Evolutionary conservation across 78 protist genomes (phyloP).

Genomic region (Dictyostelium firmibasis): DNA sequence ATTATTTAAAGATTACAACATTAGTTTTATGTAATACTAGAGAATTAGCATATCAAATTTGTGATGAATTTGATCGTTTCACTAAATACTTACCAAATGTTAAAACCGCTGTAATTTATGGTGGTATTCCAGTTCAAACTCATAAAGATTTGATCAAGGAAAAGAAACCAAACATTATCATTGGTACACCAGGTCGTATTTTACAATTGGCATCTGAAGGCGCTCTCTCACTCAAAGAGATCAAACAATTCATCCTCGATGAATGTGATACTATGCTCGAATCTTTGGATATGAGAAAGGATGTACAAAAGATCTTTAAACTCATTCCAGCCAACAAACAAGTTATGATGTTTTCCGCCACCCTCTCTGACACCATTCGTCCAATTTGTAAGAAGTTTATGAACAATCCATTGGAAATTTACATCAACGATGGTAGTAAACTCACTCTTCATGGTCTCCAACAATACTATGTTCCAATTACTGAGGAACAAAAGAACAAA

Average conservation of each 20-base stretch:
- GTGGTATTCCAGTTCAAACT: conserved; percentile 91
- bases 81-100: conserved; percentile 86
- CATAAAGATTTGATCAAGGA: conserved; percentile 73
- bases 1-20: conserved; percentile 72
- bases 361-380: conserved; percentile 92
- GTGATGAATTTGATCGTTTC: conserved; percentile 97
- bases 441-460: conserved; percentile 98
- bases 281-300: conserved; percentile 95
- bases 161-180: conserved; percentile 95
- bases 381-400: conserved; percentile 95
- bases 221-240: conserved; percentile 72
- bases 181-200: conserved; percentile 99
- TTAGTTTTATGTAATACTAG: conserved; percentile 97
- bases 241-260: conserved; percentile 98
- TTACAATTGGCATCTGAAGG: conserved; percentile 30
- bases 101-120: conserved; percentile 93
- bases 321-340: conserved; percentile 96
- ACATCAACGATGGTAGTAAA: conserved; percentile 95
- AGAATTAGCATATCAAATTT: conserved; percentile 98
- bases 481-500: conserved; percentile 94
- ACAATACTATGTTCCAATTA: conserved; percentile 96
- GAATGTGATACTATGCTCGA: conserved; percentile 98
- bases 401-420: conserved; percentile 94
- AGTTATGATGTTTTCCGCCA: conserved; percentile 99
- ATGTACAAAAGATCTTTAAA: conserved; percentile 97